These are phyloP conservation scores for Dinochytrium kinnereticum DNA, from an alignment of 371 early-diverging fungal genomes.

Conservation along the genomic window DNA sequence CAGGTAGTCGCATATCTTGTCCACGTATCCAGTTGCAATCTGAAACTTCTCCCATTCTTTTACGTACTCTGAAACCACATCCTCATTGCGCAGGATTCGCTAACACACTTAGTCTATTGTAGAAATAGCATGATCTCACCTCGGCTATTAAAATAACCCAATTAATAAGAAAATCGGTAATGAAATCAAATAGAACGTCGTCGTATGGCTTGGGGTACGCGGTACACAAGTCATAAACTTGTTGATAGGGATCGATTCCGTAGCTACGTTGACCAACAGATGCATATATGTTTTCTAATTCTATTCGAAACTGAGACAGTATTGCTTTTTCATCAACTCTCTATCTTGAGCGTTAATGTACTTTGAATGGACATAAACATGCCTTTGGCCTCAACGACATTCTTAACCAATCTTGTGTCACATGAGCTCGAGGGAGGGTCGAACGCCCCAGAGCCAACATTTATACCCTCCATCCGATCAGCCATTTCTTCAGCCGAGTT, in stretches of 20 bases:
- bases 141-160: conserved; percentile 13
- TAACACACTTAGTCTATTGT: conserved; percentile 4
- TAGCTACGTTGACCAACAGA: conserved; percentile 11
- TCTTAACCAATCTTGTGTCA: conserved; percentile 2
- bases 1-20: conserved; percentile 75
- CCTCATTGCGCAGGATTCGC: conserved; percentile 64
- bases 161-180: conserved; percentile 42
- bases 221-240: conserved; percentile 76
- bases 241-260: conserved; percentile 74
- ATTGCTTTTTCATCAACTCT: conserved; percentile 4
- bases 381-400: conserved; percentile 13
- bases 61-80: conserved; percentile 76
- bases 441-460: neutral
- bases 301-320: neutral
- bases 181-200: conserved; percentile 70
- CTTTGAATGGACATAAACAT: neutral
- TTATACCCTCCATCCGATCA: neutral
- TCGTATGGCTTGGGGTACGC: conserved; percentile 75
- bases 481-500: neutral
- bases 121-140: conserved; percentile 15
- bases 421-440: neutral
- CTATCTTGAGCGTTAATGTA: neutral
- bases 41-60: conserved; percentile 72
- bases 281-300: conserved; percentile 7
- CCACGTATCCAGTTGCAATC: conserved; percentile 67